A percentile compares a stretch with the other conserved stretches of the same genome.
Evolutionary conservation across 2,329 filamentous ascomycete species (phyloP).

Genomic region (Hymenoscyphus occultus): DNA sequence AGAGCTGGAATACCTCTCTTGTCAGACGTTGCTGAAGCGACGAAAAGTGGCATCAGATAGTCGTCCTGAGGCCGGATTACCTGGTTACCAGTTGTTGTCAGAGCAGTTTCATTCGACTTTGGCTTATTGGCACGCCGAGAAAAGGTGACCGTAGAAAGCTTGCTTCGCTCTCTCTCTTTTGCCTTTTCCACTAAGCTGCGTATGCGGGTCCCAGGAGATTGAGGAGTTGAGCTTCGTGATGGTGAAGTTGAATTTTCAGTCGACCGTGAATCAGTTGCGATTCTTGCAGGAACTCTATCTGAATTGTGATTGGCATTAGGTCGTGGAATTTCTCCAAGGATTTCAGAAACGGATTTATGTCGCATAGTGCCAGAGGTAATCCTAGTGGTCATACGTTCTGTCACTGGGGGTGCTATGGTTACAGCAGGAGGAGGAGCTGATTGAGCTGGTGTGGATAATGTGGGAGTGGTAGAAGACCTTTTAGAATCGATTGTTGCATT

Average conservation of each 20-base stretch:
- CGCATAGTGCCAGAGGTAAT: slow-evolving; percentile 68
- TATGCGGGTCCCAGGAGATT: slow-evolving; percentile 40
- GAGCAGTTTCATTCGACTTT: slow-evolving; percentile 33
- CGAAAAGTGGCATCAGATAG: slow-evolving; percentile 63
- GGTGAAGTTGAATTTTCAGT: slow-evolving; percentile 26
- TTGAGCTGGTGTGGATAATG: slow-evolving; percentile 24
- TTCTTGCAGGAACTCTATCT: slow-evolving; percentile 21
- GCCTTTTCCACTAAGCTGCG: slow-evolving; percentile 33
- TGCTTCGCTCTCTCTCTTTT: slow-evolving; percentile 59
- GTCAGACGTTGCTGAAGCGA: slow-evolving; percentile 53
- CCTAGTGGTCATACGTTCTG: slow-evolving; percentile 63
- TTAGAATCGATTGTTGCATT: slow-evolving; percentile 16
- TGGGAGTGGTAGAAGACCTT: slow-evolving; percentile 20
- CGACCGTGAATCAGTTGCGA: slow-evolving; percentile 22
- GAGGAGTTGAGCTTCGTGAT: slow-evolving; percentile 42
- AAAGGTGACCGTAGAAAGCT: slow-evolving; percentile 74
- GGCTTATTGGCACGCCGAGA: slow-evolving; percentile 59
- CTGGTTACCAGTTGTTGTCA: slow-evolving; percentile 18
- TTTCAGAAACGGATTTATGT: slow-evolving; percentile 71
- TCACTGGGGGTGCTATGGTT: slow-evolving; percentile 35
- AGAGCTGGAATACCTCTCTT: slow-evolving; percentile 61
- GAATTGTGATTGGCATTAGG: slow-evolving; percentile 32
- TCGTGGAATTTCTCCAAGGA: slow-evolving; percentile 57
- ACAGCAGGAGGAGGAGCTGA: slow-evolving; percentile 33
- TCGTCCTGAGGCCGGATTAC: slow-evolving; percentile 45